Evolutionary conservation across 805 yeast species (phyloP).

Genomic region (Metschnikowia chrysomelidarum): DNA sequence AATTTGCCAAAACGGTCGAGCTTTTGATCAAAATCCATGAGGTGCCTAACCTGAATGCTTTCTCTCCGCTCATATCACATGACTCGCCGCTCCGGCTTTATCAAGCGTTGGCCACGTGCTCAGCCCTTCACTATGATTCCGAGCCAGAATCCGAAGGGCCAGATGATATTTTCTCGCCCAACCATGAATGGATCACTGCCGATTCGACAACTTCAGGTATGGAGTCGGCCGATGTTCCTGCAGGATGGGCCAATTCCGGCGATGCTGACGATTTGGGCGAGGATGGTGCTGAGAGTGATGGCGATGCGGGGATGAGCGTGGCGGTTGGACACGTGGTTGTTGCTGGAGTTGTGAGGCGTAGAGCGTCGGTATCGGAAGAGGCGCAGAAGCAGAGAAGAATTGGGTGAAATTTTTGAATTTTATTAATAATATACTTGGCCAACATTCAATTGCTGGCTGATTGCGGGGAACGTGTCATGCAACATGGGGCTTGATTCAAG

Average conservation of each 20-base stretch:
- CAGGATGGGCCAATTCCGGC: slow-evolving; percentile 30
- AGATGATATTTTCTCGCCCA: slow-evolving; percentile 3
- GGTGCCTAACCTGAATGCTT: background rate
- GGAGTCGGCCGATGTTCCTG: slow-evolving; percentile 25
- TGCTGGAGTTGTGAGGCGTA: slow-evolving; percentile 32
- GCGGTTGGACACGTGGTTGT: slow-evolving; percentile 38
- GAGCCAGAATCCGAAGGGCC: slow-evolving; percentile 22
- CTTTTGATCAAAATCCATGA: slow-evolving; percentile 13
- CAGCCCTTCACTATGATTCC: slow-evolving; percentile 36
- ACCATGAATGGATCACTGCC: slow-evolving; percentile 16
- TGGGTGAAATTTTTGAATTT: background rate
- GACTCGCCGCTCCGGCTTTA: slow-evolving; percentile 22
- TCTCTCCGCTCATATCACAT: slow-evolving; percentile 7
- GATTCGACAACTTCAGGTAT: slow-evolving; percentile 10
- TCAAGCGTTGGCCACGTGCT: slow-evolving; percentile 36
- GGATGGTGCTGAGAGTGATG: slow-evolving; percentile 26
- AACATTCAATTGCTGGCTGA: too few species aligned
- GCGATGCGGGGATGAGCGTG: slow-evolving; percentile 41
- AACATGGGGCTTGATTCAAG: too few species aligned
- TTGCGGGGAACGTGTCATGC: too few species aligned
- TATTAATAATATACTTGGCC: too few species aligned
- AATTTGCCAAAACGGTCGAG: slow-evolving; percentile 22
- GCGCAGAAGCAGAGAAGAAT: slow-evolving; percentile 7
- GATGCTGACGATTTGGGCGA: slow-evolving; percentile 39
- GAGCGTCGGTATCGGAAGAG: slow-evolving; percentile 22